Base-by-base conservation (phyloP, 2,329 filamentous ascomycete species). In the Penicillium sp. region DNA sequence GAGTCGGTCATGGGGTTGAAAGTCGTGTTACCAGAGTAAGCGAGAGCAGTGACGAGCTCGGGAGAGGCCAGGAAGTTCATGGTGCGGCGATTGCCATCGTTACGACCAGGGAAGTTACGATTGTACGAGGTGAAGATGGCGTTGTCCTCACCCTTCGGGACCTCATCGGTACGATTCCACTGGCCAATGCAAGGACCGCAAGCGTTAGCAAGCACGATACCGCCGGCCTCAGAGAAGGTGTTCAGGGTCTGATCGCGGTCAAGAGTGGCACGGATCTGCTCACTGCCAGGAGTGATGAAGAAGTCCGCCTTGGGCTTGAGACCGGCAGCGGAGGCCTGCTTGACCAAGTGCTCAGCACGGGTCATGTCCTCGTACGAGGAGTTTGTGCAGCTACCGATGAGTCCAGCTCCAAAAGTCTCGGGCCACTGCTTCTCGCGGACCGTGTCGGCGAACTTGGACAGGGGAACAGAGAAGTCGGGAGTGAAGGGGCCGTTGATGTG, bases 401-500 rank as follows among this genome's bases (percentile, higher is more conserved):
- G 81, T 71, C 93, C 93, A 63, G 95, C 94, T 81, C 96, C 96
- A 69, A 99, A 83, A 72, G 96, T 91, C 76, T 94, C 87, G 18
- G 94, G 94, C 94, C 94, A 99, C 75, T 87, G 85, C 80, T 99
- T 96, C 69, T 87, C 85, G 81, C 95, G 91, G 69, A 93, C 93
- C 63, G 90, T 90, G 70, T 95, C 87, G 77, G 89, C 90, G 81
- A 97, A 96, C 81, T 96, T 94, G 78, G 90, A 96, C 74, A 99
- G 95, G 47, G 94, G 94, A 7, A 94, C 97, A 51, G 91, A 92
- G 78, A 99, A 82, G 85, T 99, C 94, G 57, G 94, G 94, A 26
- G 94, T 99, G 85, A 97, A 97, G 61, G 94, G 94, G 62, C 94
- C 94, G 81, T 99, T 99, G 81, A 99, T 91, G 74, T 97, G 90